Percentiles rank a stretch among this genome's conserved stretches.
Evolutionary conservation across 345 rosid genomes (phyloP).

Genomic region (Garcia nutans): DNA sequence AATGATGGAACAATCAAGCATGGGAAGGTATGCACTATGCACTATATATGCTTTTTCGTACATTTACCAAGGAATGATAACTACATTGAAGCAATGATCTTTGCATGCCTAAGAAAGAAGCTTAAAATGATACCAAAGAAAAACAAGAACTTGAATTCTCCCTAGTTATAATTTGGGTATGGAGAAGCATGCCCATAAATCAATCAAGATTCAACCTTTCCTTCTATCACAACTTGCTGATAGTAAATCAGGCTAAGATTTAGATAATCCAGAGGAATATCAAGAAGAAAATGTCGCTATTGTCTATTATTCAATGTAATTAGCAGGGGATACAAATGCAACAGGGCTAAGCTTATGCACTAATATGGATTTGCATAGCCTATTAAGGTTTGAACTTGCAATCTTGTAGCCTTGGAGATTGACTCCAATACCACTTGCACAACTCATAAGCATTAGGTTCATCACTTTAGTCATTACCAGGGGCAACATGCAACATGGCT

Average conservation of each 20-base stretch:
- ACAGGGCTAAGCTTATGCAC: too few species aligned
- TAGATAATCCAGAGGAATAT: not conserved
- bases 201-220: not conserved
- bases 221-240: too few species aligned
- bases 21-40: not conserved
- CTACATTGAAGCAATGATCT: conserved; percentile 11
- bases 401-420: too few species aligned
- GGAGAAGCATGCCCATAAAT: not conserved
- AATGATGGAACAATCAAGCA: not conserved
- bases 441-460: too few species aligned
- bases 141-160: not conserved
- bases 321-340: not conserved
- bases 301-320: not conserved
- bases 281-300: not conserved
- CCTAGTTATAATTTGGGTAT: not conserved
- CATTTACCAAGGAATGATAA: conserved; percentile 15
- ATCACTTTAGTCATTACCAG: too few species aligned
- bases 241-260: too few species aligned
- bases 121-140: not conserved
- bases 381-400: not conserved
- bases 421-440: too few species aligned
- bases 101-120: not conserved
- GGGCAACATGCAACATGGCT: too few species aligned
- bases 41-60: not conserved
- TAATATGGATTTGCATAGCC: too few species aligned